Base-by-base conservation (phyloP, 345 rosid genomes). In the Microcos paniculata region DNA sequence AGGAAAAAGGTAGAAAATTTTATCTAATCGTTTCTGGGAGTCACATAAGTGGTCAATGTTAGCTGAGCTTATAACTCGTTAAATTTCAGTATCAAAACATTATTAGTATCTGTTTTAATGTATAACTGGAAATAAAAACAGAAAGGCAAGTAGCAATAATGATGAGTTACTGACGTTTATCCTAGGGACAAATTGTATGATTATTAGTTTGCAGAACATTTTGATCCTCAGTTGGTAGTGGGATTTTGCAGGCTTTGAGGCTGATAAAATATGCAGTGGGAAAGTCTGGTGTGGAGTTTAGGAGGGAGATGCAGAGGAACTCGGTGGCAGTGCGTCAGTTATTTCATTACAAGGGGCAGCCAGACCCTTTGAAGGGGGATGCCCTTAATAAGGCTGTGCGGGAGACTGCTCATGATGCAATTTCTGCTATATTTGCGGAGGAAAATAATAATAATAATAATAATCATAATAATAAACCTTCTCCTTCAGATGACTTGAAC, bases 221-320 rank as follows among this genome's bases (percentile, higher is more conserved):
- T 45, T 9, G 12, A 67, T 48, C 28, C 24, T 68, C 16, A 62
- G 67, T 33, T n/a, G 16, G 57, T 68, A 16, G 57, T 28, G 57
- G 23, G 42, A 26, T 16, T 49, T 56, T 28, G 23, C 57, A 69
- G 88, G 97, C 97, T 71, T 92, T 94, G 76, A 78, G 72, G 45
- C 73, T 96, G 84, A 93, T 96, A 71, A 93, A 96, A 73, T 96
- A 93, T 79, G 85, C 84, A 3, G 96, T 87, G 74, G 97, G 92
- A 38, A 93, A 96, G 88, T 93, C 98, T 74, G 96, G 99, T 43
- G 73, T 79, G 46, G 97, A 93, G 84, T 96, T 96, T 80, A 90
- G 93, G 80, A 85, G 99, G 80, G 99, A 96, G 78, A 93, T 96
- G 96, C 99, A 93, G 84, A 85, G 98, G 72, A 89, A 91, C 81